Percentiles rank a stretch among this genome's conserved stretches.
Conservation (phyloP, 352 stramenopile genomes). For the Pythium rhizo-oryzae region DNA sequence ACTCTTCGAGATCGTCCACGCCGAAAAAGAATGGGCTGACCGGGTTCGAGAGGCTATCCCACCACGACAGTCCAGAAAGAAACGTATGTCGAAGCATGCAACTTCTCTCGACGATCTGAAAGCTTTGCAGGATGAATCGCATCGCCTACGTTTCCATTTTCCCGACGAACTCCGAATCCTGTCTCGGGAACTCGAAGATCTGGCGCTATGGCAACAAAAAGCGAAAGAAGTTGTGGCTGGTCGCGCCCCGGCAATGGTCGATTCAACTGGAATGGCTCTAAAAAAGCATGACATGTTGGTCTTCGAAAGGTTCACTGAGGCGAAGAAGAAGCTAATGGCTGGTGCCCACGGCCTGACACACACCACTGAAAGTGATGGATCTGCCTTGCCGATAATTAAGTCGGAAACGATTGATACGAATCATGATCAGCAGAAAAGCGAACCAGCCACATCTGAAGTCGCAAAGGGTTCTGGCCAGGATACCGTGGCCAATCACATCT, state of each 20-base stretch:
- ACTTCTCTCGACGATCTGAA: constrained; percentile 67
- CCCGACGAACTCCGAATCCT: constrained; percentile 77
- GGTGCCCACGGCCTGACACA: background rate
- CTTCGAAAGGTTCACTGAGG: constrained; percentile 40
- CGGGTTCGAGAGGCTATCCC: constrained; percentile 75
- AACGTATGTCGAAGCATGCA: constrained; percentile 59
- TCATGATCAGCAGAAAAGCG: background rate
- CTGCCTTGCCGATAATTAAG: constrained; percentile 2
- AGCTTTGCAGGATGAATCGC: constrained; percentile 59
- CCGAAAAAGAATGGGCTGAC: constrained; percentile 67
- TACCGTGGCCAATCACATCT: background rate
- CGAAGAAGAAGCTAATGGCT: constrained; percentile 25
- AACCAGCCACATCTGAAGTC: background rate
- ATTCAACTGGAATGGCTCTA: constrained; percentile 45
- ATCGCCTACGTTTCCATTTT: constrained; percentile 67
- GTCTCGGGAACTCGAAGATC: constrained; percentile 71
- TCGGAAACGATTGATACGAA: constrained; percentile 3
- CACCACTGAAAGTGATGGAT: background rate
- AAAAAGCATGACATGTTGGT: constrained; percentile 64
- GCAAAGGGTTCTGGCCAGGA: background rate
- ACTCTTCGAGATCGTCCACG: constrained; percentile 57
- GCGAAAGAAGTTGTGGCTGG: constrained; percentile 52
- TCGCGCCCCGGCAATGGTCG: constrained; percentile 40
- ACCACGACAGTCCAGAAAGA: constrained; percentile 80
- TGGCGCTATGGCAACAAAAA: constrained; percentile 65